Percentiles rank a stretch among this genome's conserved stretches.
phyloP scores from a whole-genome alignment of 2,329 filamentous ascomycete species.

The Salinomyces thailandicus region DNA sequence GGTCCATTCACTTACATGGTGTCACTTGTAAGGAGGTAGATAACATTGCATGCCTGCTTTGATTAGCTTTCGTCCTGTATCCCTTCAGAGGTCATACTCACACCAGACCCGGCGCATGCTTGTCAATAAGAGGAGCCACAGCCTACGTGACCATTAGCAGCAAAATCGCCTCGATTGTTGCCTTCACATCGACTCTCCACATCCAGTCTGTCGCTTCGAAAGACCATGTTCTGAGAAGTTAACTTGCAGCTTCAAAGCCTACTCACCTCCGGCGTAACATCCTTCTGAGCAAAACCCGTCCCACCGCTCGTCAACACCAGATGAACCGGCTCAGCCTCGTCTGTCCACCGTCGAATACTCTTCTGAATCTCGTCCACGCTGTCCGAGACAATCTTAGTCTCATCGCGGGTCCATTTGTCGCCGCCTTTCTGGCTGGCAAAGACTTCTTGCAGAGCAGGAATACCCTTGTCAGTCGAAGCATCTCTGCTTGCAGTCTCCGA shows the following conservation, averaged over 20 bases:
- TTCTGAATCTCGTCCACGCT: constrained; percentile 63
- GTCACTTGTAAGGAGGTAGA: constrained; percentile 74
- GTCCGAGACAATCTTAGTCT: constrained; percentile 70
- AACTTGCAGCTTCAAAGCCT: not conserved
- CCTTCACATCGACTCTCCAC: not conserved
- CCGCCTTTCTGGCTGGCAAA: constrained; percentile 53
- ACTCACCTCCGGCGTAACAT: constrained; percentile 76
- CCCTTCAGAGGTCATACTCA: constrained; percentile 37
- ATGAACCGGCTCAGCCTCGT: constrained; percentile 51
- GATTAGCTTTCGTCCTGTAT: too few species aligned
- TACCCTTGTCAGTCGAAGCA: constrained; percentile 66
- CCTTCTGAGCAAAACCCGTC: constrained; percentile 78
- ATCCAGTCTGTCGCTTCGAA: too few species aligned
- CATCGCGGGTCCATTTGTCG: constrained; percentile 59
- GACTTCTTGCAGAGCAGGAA: constrained; percentile 54
- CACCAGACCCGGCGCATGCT: constrained; percentile 78
- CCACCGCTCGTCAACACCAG: constrained; percentile 83
- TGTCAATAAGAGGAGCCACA: constrained; percentile 66
- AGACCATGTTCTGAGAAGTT: too few species aligned
- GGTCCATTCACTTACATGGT: constrained; percentile 64
- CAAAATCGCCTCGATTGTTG: not conserved
- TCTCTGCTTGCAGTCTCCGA: constrained; percentile 82
- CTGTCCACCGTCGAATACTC: constrained; percentile 62
- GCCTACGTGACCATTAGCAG: constrained; percentile 47
- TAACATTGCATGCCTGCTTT: constrained; percentile 73